phyloP scores from a whole-genome alignment of 139 green algal genomes.

The Chlamydomonas sphaeroides region DNA sequence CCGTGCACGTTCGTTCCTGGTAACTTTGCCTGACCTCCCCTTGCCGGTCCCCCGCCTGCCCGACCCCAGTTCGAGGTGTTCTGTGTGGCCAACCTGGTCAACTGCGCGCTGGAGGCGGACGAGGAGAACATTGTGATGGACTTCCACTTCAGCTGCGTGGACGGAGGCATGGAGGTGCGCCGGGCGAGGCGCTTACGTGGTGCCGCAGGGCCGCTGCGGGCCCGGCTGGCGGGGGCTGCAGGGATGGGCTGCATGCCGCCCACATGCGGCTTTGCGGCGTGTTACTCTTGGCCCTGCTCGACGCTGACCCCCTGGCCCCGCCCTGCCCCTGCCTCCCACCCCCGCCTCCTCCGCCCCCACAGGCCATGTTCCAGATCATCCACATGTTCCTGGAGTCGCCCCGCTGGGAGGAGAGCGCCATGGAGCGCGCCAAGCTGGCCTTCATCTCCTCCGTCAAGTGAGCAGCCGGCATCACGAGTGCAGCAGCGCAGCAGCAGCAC shows the following conservation, averaged over 20 bases:
- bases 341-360: neutral
- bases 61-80: constrained; percentile 88
- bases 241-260: too few species aligned
- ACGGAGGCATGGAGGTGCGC: constrained; percentile 42
- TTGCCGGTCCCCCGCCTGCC: constrained; percentile 6
- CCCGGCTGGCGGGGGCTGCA: too few species aligned
- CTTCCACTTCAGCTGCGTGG: constrained; percentile 85
- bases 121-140: constrained; percentile 97
- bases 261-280: too few species aligned
- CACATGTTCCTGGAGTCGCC: constrained; percentile 77
- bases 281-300: too few species aligned
- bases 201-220: too few species aligned
- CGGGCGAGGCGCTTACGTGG: too few species aligned
- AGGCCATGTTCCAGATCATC: constrained; percentile 72
- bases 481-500: too few species aligned
- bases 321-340: neutral
- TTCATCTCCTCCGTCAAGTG: constrained; percentile 57
- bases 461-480: neutral
- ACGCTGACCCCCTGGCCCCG: neutral
- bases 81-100: constrained; percentile 94
- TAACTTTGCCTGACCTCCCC: too few species aligned
- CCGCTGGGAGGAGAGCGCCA: constrained; percentile 69
- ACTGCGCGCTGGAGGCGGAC: constrained; percentile 93
- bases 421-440: constrained; percentile 79
- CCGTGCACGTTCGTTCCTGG: too few species aligned